Conservation (phyloP, 2,329 filamentous ascomycete species). For the Xylaria sp. region DNA sequence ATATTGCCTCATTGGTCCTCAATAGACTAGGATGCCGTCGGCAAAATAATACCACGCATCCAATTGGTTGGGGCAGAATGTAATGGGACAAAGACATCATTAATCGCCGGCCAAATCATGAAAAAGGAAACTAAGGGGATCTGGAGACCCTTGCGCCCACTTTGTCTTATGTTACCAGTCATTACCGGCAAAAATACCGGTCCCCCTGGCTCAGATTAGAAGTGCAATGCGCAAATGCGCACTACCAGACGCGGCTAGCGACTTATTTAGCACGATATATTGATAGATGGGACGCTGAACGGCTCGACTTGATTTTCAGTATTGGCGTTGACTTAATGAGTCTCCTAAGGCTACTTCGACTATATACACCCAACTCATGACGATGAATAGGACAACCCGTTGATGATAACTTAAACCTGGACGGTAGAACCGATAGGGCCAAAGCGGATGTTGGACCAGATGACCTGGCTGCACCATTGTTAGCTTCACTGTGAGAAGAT, state of each 20-base stretch:
- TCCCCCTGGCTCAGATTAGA: not conserved
- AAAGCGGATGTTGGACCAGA: conserved; percentile 63
- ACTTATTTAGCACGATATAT: not conserved
- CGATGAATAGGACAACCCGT: conserved; percentile 11
- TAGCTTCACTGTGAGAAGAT: conserved; percentile 2
- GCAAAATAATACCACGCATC: no score
- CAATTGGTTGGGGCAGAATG: no score
- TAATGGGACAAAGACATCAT: no score
- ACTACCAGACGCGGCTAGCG: not conserved
- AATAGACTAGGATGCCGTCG: no score
- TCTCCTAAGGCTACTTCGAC: conserved; percentile 10
- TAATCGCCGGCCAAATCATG: no score
- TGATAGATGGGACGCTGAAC: not conserved
- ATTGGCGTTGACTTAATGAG: conserved; percentile 6
- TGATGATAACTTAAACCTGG: conserved; percentile 39
- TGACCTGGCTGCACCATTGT: conserved; percentile 52
- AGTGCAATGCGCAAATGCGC: not conserved
- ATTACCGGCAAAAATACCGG: no score
- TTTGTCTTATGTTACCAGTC: no score
- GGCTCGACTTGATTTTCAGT: not conserved
- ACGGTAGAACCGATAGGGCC: conserved; percentile 61
- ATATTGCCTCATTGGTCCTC: no score
- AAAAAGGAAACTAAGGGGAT: no score
- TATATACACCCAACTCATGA: conserved; percentile 32
- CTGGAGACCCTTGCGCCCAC: no score